Base-by-base conservation (phyloP, 768 basidiomycete species). In the Mycena rosella region DNA sequence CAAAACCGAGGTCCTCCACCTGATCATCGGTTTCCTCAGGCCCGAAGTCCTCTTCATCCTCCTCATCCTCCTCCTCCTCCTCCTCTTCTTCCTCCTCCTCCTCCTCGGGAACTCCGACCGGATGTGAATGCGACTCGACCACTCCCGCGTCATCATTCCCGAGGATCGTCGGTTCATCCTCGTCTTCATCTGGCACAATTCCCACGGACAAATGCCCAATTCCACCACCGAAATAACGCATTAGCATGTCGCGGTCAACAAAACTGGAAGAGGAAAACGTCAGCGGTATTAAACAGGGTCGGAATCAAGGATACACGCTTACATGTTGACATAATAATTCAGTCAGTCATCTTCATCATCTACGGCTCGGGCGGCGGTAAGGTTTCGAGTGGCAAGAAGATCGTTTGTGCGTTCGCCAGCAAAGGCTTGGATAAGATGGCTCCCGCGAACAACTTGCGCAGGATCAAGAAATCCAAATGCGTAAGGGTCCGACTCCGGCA, bases 401-500 rank as follows among this genome's bases (percentile, higher is more conserved):
- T 71, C 66, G 0, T 72, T 69, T 1, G 75, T 76, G 5, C 49
- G 30, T 0, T 60, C 63, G 24, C 52, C 27, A 0, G 14, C 5
- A 48, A 81, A 85, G 0, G 59, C 80, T 0, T 82, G 84, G 11
- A 85, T 78, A 0, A 84, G 62, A 56, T 85, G 82, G 0, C 64
- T 65, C 0, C 69, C 78, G 0, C 78, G 68, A 9, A 85, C 68
- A 6, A 85, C 76, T 0, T 69, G 66, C 0, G 56, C 54, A 0
- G 84, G 85, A 58, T 84, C 75, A 0, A 85, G 15, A 38, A 85
- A 85, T 1, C 82, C 76, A 58, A 84, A 85, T 0, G 78, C 74
- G 1, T 73, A 68, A 0, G 55, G 30, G 24, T 77, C 74, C 1
- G 36, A 5, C 1, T 75, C 65, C 8, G 58, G 22, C 6, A 73